phyloP scores from a whole-genome alignment of 768 basidiomycete species.

The Hebeloma cylindrosporum region DNA sequence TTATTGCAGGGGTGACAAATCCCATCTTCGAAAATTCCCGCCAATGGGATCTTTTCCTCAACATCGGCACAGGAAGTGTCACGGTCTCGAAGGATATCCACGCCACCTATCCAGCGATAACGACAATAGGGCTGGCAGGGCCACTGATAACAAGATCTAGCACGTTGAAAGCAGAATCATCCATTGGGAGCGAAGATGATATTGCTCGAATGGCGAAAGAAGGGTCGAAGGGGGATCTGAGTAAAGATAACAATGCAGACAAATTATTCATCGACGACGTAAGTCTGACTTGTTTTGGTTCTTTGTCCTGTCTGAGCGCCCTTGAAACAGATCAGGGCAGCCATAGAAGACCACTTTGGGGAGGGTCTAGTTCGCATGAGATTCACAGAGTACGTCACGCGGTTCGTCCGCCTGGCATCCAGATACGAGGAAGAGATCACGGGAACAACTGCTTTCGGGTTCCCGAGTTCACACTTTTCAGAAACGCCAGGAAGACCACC shows the following conservation, averaged over 20 bases:
- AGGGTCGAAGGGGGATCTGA: slow-evolving; percentile 53
- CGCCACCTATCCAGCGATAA: slow-evolving; percentile 49
- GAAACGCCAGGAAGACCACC: slow-evolving; percentile 43
- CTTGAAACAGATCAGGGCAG: slow-evolving; percentile 64
- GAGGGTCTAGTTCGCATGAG: slow-evolving; percentile 85
- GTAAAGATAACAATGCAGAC: slow-evolving; percentile 69
- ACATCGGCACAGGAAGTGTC: slow-evolving; percentile 84
- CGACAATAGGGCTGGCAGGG: slow-evolving; percentile 37
- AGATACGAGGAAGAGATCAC: slow-evolving; percentile 87
- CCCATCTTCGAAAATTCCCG: slow-evolving; percentile 90
- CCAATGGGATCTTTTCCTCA: slow-evolving; percentile 92
- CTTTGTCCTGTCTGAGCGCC: neutral
- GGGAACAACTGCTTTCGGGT: slow-evolving; percentile 77
- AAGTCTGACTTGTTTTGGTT: slow-evolving; percentile 31
- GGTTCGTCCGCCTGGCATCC: slow-evolving; percentile 88
- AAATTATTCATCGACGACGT: slow-evolving; percentile 94
- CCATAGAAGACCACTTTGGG: slow-evolving; percentile 91
- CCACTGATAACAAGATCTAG: slow-evolving; percentile 57
- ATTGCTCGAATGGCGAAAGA: slow-evolving; percentile 59
- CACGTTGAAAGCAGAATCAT: slow-evolving; percentile 63
- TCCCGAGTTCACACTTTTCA: slow-evolving; percentile 54
- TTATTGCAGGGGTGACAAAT: slow-evolving; percentile 96
- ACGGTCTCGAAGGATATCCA: slow-evolving; percentile 86
- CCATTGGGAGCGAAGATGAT: slow-evolving; percentile 68
- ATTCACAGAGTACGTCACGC: slow-evolving; percentile 84